Evolutionary conservation across 495 filamentous ascomycete species (phyloP), one percentile per base, ranked within the genome.

Genomic region (Aspergillus sclerotioniger): DNA sequence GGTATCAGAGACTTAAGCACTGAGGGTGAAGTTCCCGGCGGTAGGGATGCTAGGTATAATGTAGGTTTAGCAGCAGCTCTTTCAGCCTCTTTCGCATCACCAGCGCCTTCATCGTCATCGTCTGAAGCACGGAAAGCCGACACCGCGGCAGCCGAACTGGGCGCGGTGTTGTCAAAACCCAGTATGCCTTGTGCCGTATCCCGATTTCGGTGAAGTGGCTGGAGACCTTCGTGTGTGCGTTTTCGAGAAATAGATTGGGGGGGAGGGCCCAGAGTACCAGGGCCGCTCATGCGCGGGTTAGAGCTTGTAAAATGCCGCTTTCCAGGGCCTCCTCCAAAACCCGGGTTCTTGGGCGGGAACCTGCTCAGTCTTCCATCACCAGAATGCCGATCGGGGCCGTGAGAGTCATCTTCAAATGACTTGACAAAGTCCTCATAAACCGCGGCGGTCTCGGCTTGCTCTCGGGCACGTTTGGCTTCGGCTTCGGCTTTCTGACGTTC

Each of bases 401-500:
- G 75, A 6, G 81, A 78, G 37, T 91, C 90, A 66, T 89, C 86
- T 39, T 90, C 90, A 61, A 96, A 96, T 21, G 87, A 90, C 66
- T 94, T 93, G 58, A 94, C 86, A 67, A 96, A 96, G 60, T 93
- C 90, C 57, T 95, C 86, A 67, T 91, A 90, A 13, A 90, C 93
- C 8, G 92, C 93, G 33, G 89, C 90, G 17, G 90, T 96, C 71
- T 96, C 93, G 58, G 87, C 90, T 68, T 88, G 88, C 71, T 96
- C 93, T 56, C 91, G 82, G 62, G 84, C 81, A 33, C 90, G 87
- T 72, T 97, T 98, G 15, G 91, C 93, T 77, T 96, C 90, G 32
- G 90, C 92, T 68, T 96, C 92, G 39, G 90, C 90, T 76, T 92
- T 94, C 63, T 94, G 90, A 54, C 88, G 87, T 73, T 98, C 93